Conservation (phyloP, 2,329 filamentous ascomycete species). For the Aspergillus clavatus region DNA sequence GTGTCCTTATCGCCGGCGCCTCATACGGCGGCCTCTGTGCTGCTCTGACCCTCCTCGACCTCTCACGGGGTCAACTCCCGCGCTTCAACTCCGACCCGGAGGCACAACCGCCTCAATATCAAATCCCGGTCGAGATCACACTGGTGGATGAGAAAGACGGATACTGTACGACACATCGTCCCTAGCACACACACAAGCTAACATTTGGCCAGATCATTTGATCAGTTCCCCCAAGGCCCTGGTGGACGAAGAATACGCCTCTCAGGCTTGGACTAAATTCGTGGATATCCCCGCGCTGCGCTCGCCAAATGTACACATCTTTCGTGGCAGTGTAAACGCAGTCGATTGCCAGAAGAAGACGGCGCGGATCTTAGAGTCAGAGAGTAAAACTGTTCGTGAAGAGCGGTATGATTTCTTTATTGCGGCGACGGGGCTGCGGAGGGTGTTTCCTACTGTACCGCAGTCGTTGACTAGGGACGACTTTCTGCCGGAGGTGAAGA, state of each 20-base stretch:
- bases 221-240: constrained; percentile 72
- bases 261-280: constrained; percentile 67
- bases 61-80: constrained; percentile 53
- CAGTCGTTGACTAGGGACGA: constrained; percentile 46
- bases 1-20: constrained; percentile 64
- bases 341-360: constrained; percentile 58
- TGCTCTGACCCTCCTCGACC: constrained; percentile 62
- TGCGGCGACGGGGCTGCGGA: constrained; percentile 63
- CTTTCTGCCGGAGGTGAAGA: constrained; percentile 23
- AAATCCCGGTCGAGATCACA: constrained; percentile 62
- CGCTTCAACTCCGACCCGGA: constrained; percentile 37
- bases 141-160: constrained; percentile 76
- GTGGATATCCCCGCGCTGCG: constrained; percentile 63
- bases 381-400: constrained; percentile 39
- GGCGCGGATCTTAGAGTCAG: constrained; percentile 52
- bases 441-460: constrained; percentile 69
- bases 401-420: constrained; percentile 69
- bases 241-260: constrained; percentile 57
- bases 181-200: not conserved
- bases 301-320: constrained; percentile 55
- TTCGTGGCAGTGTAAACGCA: constrained; percentile 60
- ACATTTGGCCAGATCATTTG: constrained; percentile 58
- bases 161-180: constrained; percentile 56
- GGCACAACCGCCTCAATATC: constrained; percentile 28
- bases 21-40: constrained; percentile 68